Evolutionary conservation across 2,329 filamentous ascomycete species (phyloP).

Genomic region (Neonectria neomacrospora): DNA sequence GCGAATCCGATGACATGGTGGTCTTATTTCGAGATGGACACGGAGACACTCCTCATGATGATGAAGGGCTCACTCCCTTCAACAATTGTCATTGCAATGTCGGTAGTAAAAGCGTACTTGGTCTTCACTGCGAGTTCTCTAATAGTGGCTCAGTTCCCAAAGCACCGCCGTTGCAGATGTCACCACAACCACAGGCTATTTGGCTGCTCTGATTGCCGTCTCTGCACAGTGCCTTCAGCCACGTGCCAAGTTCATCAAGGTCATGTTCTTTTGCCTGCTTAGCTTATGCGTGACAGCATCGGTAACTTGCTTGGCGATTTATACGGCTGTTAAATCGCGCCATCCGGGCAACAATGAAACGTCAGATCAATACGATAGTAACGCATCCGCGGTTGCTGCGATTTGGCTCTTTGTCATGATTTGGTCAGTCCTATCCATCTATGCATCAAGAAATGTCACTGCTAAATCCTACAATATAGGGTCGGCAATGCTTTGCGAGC

Average conservation of each 20-base stretch:
- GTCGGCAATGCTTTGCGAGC: conserved; percentile 24
- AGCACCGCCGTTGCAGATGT: conserved; percentile 21
- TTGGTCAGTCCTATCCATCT: conserved; percentile 11
- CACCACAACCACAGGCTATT: conserved; percentile 22
- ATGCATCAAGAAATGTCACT: no score
- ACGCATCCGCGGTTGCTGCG: conserved; percentile 18
- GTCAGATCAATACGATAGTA: conserved; percentile 22
- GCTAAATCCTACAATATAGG: not conserved
- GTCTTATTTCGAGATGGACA: conserved; percentile 20
- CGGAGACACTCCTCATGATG: conserved; percentile 24
- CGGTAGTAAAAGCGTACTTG: not conserved
- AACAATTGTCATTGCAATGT: conserved; percentile 26
- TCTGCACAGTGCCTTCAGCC: conserved; percentile 26
- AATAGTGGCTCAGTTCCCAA: conserved; percentile 14
- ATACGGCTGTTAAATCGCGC: conserved; percentile 22
- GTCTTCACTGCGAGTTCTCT: not conserved
- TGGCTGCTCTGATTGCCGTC: conserved; percentile 24
- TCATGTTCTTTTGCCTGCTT: conserved; percentile 26
- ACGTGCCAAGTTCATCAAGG: conserved; percentile 27
- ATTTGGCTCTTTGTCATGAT: conserved; percentile 31
- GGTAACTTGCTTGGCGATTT: conserved; percentile 22
- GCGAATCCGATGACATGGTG: conserved; percentile 18
- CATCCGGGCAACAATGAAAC: conserved; percentile 7
- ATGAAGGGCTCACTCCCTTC: conserved; percentile 23
- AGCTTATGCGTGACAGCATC: conserved; percentile 23